A percentile compares a stretch with the other conserved stretches of the same genome.
phyloP scores from a whole-genome alignment of 495 filamentous ascomycete genomes.

The Extremus antarcticus region DNA sequence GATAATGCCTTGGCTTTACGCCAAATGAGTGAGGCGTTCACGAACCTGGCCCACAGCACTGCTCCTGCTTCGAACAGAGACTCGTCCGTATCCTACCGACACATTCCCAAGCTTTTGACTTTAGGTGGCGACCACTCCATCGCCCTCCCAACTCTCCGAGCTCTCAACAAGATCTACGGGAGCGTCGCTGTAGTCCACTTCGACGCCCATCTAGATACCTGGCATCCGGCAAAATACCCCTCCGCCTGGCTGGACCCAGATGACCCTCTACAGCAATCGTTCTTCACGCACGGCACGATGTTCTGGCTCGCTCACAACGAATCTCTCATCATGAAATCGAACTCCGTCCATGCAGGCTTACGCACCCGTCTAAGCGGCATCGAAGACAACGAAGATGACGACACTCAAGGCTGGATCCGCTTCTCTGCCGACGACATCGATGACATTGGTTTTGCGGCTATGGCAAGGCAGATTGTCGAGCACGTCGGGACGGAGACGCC shows the following conservation, averaged over 20 bases:
- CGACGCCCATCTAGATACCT: constrained; percentile 65
- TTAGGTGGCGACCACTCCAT: constrained; percentile 76
- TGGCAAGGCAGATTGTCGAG: constrained; percentile 35
- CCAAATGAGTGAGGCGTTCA: constrained; percentile 69
- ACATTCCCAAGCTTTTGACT: constrained; percentile 58
- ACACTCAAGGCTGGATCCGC: constrained; percentile 31
- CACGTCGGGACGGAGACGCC: constrained; percentile 34
- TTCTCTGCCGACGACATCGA: constrained; percentile 43
- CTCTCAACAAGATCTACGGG: constrained; percentile 58
- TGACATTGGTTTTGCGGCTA: constrained; percentile 34
- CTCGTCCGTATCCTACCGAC: constrained; percentile 34
- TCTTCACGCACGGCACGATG: constrained; percentile 77
- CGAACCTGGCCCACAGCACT: constrained; percentile 48
- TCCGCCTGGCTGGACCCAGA: constrained; percentile 49
- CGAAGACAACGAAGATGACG: constrained; percentile 56
- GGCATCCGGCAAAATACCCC: constrained; percentile 70
- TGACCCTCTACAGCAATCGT: constrained; percentile 46
- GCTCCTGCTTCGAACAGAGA: constrained; percentile 26
- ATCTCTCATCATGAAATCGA: constrained; percentile 55
- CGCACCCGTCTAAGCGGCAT: constrained; percentile 59
- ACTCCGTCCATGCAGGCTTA: constrained; percentile 67
- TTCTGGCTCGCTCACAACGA: constrained; percentile 74
- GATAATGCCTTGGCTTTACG: constrained; percentile 64
- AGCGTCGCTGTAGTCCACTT: constrained; percentile 72
- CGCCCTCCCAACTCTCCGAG: constrained; percentile 63